These are phyloP conservation scores for Irpex sp. DNA, from an alignment of 1,284 basidiomycete genomes.

Conservation along the genomic window DNA sequence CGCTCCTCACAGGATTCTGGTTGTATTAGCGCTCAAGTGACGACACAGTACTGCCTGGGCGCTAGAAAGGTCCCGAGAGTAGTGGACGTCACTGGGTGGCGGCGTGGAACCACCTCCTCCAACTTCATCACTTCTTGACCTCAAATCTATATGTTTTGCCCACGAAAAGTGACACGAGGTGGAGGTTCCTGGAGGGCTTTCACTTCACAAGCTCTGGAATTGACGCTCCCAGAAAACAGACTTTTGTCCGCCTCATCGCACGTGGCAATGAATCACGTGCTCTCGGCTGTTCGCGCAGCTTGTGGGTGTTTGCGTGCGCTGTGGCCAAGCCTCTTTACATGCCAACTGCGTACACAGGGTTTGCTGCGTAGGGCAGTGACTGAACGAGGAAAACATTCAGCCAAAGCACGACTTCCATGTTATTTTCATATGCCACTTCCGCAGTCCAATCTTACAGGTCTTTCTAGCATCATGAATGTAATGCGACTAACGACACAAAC, in stretches of 20 bases:
- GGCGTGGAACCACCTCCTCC: too few relatives aligned
- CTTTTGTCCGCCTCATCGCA: neutral
- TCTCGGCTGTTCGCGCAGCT: neutral
- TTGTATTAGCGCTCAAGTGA: neutral
- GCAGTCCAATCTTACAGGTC: neutral
- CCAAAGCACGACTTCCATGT: neutral
- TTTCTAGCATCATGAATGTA: neutral
- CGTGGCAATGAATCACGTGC: neutral
- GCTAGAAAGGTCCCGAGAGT: neutral
- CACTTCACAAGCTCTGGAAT: too few relatives aligned
- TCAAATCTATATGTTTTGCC: too few relatives aligned
- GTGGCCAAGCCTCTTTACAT: neutral
- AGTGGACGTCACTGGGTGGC: neutral
- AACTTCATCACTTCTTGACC: too few relatives aligned
- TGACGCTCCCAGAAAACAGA: too few relatives aligned
- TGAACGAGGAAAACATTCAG: neutral
- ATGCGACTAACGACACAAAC: neutral
- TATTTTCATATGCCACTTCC: neutral
- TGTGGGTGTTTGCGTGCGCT: neutral
- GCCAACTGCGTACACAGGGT: neutral
- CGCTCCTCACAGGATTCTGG: neutral
- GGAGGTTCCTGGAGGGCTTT: too few relatives aligned
- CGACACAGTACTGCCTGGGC: neutral
- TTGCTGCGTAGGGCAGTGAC: neutral
- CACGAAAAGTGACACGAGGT: too few relatives aligned